Evolutionary conservation across 495 filamentous ascomycete genomes (phyloP), one percentile per base, ranked within the genome.

Genomic region (Saxophila tyrrhenica): DNA sequence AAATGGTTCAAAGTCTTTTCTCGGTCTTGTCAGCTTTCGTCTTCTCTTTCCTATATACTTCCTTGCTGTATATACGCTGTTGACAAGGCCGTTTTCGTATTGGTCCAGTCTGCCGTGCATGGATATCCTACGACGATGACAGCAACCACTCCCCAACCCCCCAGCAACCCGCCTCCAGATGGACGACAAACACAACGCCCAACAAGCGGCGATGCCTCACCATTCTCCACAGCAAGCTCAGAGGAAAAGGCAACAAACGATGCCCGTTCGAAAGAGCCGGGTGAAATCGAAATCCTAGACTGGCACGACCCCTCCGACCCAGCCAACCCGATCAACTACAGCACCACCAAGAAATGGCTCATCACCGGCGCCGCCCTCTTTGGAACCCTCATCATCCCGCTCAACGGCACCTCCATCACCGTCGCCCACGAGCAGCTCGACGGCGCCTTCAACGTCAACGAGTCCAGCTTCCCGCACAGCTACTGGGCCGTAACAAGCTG

Each of bases 401-500:
- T 61, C 0, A 63, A 63, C 25, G 57, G 54, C 23, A 63, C 58
- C 1, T 52, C 56, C n/a, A 63, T 63, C 46, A 55, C 61, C 17
- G 50, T 52, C 8, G 61, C 58, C 10, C 15, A 46, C 48, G 19
- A 23, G 45, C 20, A 48, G 25, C 20, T 48, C 45, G 23, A 48
- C 24, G 13, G 24, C 32, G 55, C 39, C 8, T 25, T 29, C 16
- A 25, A 53, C 17, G 60, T 62, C 44, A 61, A 54, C 29, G 75
- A 80, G 49, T 66, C 69, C 7, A 52, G 52, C 2, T 78, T 78
- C 50, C 73, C 76, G 9, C 64, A 78, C 52, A 74, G 72, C 0
- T 78, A 73, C 64, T 81, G 76, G 75, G 64, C 71, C 1, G 68
- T 77, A 3, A 65, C 72, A 1, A 68, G 70, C 11, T 81, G 78